Percentiles rank a stretch among this genome's conserved stretches.
Evolutionary conservation across 1,284 basidiomycete species (phyloP).

Genomic region (Austropuccinia psidii): DNA sequence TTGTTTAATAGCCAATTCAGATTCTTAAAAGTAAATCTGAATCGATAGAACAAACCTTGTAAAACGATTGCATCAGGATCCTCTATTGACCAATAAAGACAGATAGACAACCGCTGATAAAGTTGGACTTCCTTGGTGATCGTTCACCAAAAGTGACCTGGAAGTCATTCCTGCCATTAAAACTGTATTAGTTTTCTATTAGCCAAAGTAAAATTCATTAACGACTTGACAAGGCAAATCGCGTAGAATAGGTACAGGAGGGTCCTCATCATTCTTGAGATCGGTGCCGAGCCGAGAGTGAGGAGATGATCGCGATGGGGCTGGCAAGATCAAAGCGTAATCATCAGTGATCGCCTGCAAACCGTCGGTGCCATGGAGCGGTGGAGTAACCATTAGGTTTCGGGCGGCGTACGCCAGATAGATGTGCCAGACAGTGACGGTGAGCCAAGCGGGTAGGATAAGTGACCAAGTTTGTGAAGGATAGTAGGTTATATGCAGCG

Average conservation of each 20-base stretch:
- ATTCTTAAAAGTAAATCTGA: too few relatives aligned
- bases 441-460: conserved; percentile 21
- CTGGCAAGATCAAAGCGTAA: background rate
- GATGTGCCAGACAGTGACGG: conserved; percentile 15
- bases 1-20: too few relatives aligned
- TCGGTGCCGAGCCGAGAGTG: background rate
- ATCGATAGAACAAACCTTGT: too few relatives aligned
- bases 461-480: background rate
- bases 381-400: conserved; percentile 7
- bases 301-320: background rate
- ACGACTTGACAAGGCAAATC: conserved; percentile 28
- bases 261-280: background rate
- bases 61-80: too few relatives aligned
- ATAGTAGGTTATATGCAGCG: background rate
- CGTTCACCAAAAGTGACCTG: too few relatives aligned
- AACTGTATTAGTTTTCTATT: too few relatives aligned
- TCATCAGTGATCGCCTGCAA: conserved; percentile 1
- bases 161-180: too few relatives aligned
- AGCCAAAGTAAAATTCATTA: conserved; percentile 23
- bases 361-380: conserved; percentile 1
- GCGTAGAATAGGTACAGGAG: conserved; percentile 20
- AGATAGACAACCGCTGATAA: too few relatives aligned
- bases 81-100: too few relatives aligned
- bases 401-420: background rate
- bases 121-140: too few relatives aligned